These are phyloP conservation scores for Phytophthora palmivora DNA, from an alignment of 352 stramenopile genomes.

Conservation along the genomic window DNA sequence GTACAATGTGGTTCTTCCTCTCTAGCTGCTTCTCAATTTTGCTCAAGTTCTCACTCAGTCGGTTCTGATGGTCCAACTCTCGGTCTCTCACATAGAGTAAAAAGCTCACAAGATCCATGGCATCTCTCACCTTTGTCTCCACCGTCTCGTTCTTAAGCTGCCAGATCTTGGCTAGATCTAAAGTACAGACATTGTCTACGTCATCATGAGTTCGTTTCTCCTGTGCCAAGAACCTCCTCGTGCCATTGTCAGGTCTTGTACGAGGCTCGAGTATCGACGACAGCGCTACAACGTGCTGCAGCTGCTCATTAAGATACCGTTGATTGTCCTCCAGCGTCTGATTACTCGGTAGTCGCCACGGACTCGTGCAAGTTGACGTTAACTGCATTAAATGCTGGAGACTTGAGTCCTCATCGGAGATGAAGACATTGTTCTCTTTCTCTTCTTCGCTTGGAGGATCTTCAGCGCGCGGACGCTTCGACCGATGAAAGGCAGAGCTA, in stretches of 20 bases:
- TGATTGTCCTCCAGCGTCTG: conserved; percentile 57
- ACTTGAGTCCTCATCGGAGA: not conserved
- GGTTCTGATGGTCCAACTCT: conserved; percentile 59
- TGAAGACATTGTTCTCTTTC: conserved; percentile 19
- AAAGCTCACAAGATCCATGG: conserved; percentile 81
- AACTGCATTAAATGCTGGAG: conserved; percentile 4
- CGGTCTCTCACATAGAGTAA: conserved; percentile 63
- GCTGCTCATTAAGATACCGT: conserved; percentile 70
- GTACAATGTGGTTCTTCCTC: conserved; percentile 55
- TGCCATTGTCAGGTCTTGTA: conserved; percentile 22
- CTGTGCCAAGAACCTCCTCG: conserved; percentile 21
- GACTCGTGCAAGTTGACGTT: conserved; percentile 16
- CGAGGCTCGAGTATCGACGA: conserved; percentile 23
- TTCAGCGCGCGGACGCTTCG: conserved; percentile 33
- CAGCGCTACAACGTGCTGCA: conserved; percentile 55
- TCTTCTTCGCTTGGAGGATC: conserved; percentile 21
- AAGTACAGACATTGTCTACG: conserved; percentile 31
- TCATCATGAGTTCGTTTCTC: conserved; percentile 24
- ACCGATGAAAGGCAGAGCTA: conserved; percentile 23
- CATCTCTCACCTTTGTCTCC: conserved; percentile 52
- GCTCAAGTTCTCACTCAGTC: conserved; percentile 53
- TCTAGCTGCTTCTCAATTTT: conserved; percentile 58
- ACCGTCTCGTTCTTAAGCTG: conserved; percentile 33
- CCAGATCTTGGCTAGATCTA: conserved; percentile 36
- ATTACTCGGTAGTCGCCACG: conserved; percentile 57